Percentiles rank a stretch among this genome's conserved stretches.
Conservation (phyloP, 148 eudicot species). For the Rhododendron kiyosumense region DNA sequence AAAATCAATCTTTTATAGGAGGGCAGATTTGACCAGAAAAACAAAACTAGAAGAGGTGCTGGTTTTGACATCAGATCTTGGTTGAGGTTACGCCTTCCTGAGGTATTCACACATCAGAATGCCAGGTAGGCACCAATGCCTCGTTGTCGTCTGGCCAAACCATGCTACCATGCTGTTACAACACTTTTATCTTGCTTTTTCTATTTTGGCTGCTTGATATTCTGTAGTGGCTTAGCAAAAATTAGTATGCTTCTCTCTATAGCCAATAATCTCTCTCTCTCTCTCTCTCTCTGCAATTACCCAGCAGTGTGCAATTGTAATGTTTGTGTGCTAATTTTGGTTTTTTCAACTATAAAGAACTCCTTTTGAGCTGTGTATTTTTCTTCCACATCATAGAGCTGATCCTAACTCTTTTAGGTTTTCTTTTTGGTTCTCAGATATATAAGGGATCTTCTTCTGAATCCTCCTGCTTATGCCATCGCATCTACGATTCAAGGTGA, state of each 20-base stretch:
- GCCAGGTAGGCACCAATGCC: neutral
- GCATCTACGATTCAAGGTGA: slow-evolving; percentile 85
- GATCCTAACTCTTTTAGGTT: slow-evolving; percentile 3
- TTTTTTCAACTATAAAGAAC: neutral
- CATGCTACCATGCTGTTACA: neutral
- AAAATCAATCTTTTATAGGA: neutral
- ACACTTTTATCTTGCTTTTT: neutral
- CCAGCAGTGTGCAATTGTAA: neutral
- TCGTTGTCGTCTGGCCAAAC: neutral
- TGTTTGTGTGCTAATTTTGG: neutral
- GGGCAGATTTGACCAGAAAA: neutral
- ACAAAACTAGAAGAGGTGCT: neutral
- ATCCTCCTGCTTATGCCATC: slow-evolving; percentile 86
- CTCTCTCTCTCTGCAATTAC: neutral
- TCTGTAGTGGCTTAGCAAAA: neutral
- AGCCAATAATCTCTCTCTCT: too few species aligned
- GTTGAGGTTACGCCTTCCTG: neutral
- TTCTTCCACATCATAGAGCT: neutral
- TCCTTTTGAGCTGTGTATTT: neutral
- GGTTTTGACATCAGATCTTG: neutral
- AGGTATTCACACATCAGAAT: neutral
- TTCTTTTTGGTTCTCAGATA: slow-evolving; percentile 46
- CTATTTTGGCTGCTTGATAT: neutral
- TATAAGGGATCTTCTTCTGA: slow-evolving; percentile 90
- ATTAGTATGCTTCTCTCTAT: neutral